Conservation (phyloP, 441 rosid genomes). For the Jatropha podagrica region DNA sequence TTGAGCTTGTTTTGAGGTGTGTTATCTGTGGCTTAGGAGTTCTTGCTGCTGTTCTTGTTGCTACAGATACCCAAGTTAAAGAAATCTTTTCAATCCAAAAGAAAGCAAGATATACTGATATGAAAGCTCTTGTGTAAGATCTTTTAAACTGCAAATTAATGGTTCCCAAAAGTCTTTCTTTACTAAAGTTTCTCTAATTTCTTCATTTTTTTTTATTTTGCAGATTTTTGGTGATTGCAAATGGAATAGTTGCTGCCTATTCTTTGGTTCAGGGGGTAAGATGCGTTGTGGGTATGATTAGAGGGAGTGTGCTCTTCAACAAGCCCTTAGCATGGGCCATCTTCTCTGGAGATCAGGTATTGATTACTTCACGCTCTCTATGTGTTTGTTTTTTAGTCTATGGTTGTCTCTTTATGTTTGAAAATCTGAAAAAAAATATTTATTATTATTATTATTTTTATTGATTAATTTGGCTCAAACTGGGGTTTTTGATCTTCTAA, state of each 20-base stretch:
- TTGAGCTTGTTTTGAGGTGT: slow-evolving; percentile 74
- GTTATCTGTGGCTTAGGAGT: slow-evolving; percentile 52
- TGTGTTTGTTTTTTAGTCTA: neutral
- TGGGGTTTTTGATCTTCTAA: too few relatives aligned
- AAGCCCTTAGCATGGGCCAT: slow-evolving; percentile 84
- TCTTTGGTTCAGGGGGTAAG: slow-evolving; percentile 70
- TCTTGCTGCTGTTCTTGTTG: slow-evolving; percentile 62
- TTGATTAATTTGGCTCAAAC: too few relatives aligned
- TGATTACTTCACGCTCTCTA: neutral
- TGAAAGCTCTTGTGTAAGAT: slow-evolving; percentile 90
- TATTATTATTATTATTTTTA: too few relatives aligned
- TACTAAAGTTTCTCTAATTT: neutral
- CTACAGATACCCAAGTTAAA: slow-evolving; percentile 68
- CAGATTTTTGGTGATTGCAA: slow-evolving; percentile 79
- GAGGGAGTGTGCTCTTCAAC: slow-evolving; percentile 62
- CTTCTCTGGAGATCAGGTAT: slow-evolving; percentile 90
- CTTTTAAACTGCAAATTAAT: neutral
- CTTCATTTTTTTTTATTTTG: neutral
- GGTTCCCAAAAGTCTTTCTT: neutral
- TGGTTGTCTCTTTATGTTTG: neutral
- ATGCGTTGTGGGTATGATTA: slow-evolving; percentile 54
- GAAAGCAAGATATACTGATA: slow-evolving; percentile 75
- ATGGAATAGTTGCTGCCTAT: slow-evolving; percentile 71
- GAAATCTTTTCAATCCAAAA: slow-evolving; percentile 67
- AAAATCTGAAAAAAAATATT: neutral